Evolutionary conservation across 768 basidiomycete species (phyloP).

Genomic region (Termitomyces sp.): DNA sequence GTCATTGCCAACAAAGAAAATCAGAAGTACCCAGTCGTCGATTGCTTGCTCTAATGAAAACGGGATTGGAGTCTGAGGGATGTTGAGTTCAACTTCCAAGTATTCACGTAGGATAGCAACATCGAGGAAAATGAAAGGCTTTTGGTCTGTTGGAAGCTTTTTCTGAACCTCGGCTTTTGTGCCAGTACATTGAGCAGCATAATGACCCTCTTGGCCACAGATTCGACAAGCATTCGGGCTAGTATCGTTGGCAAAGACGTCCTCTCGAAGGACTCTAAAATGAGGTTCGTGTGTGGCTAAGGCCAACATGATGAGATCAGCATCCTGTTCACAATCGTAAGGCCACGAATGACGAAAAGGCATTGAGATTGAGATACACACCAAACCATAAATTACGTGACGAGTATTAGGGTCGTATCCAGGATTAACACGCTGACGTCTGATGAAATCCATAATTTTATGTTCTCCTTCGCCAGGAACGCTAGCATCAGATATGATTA

Average conservation of each 20-base stretch:
- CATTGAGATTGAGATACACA: constrained; percentile 37
- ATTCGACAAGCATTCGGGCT: constrained; percentile 78
- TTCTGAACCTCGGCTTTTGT: constrained; percentile 63
- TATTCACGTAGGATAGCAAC: constrained; percentile 95
- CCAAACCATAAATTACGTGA: constrained; percentile 97
- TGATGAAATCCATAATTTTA: constrained; percentile 99
- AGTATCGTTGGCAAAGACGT: constrained; percentile 86
- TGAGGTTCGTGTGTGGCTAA: constrained; percentile 98
- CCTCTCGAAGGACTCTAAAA: constrained; percentile 95
- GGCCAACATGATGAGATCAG: constrained; percentile 98
- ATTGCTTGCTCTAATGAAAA: constrained; percentile 95
- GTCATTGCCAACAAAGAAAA: constrained; percentile 99
- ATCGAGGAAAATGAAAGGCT: constrained; percentile 99
- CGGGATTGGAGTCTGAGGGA: constrained; percentile 70
- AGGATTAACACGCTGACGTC: constrained; percentile 79
- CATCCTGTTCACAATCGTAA: constrained; percentile 56
- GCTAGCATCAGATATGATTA: constrained; percentile 94
- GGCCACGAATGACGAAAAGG: background rate
- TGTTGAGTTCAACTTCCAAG: constrained; percentile 91
- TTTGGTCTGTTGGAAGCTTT: constrained; percentile 69
- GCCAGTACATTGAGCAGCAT: constrained; percentile 91
- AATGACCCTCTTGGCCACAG: constrained; percentile 94
- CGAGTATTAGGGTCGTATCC: constrained; percentile 93
- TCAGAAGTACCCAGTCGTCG: constrained; percentile 99
- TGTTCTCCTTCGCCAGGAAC: constrained; percentile 99